These are phyloP conservation scores for Coemansia pectinata DNA, from an alignment of 192 early-diverging fungal genomes.

Conservation along the genomic window DNA sequence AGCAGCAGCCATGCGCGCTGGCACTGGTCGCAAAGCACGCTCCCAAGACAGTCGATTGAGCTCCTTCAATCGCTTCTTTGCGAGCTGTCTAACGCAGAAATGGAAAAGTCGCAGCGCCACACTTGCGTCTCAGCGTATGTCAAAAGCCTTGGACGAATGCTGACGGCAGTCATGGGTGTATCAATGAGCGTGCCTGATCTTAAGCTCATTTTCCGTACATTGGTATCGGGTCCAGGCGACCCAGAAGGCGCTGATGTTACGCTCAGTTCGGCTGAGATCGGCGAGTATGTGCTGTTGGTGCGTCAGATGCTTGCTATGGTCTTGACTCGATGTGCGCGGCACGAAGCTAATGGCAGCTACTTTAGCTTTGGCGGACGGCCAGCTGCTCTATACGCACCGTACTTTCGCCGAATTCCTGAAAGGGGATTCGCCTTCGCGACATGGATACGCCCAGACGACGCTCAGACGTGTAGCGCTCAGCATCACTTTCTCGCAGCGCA, in stretches of 20 bases:
- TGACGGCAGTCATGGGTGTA: slow-evolving; percentile 22
- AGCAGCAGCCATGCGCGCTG: slow-evolving; percentile 19
- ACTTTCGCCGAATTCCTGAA: slow-evolving; percentile 33
- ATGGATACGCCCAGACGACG: slow-evolving; percentile 23
- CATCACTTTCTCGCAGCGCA: slow-evolving; percentile 22
- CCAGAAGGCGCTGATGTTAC: neutral
- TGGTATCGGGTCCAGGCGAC: slow-evolving; percentile 21
- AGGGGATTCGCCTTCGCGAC: slow-evolving; percentile 32
- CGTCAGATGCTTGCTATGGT: slow-evolving; percentile 20
- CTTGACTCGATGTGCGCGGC: slow-evolving; percentile 18
- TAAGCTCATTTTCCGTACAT: slow-evolving; percentile 31
- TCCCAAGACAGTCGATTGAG: slow-evolving; percentile 33
- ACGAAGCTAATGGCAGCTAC: slow-evolving; percentile 10
- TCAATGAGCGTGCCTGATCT: slow-evolving; percentile 29
- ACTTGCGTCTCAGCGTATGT: slow-evolving; percentile 9
- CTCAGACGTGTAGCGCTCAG: neutral
- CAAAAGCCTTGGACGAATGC: slow-evolving; percentile 17
- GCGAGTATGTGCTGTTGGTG: slow-evolving; percentile 17
- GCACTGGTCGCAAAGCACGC: slow-evolving; percentile 36
- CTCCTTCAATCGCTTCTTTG: slow-evolving; percentile 21
- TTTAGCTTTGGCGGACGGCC: slow-evolving; percentile 33
- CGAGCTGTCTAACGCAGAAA: neutral
- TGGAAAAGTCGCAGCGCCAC: neutral
- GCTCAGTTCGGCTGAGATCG: slow-evolving; percentile 1
- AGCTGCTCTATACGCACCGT: slow-evolving; percentile 8